These are phyloP conservation scores for Emericellopsis atlantica DNA, from an alignment of 2,329 filamentous ascomycete genomes.

Conservation along the genomic window DNA sequence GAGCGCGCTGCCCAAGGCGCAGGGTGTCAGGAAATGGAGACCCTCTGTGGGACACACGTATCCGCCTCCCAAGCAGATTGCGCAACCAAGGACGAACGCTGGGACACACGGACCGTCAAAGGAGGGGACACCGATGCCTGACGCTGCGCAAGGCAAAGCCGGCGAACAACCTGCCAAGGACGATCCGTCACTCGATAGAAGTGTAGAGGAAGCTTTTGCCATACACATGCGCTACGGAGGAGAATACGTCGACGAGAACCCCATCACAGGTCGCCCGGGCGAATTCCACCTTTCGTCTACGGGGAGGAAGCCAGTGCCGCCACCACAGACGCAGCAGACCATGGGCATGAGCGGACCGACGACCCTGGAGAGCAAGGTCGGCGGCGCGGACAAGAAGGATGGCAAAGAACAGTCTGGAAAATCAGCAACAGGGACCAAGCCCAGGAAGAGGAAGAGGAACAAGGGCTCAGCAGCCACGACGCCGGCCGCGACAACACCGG, in stretches of 20 bases:
- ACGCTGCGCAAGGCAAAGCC: constrained; percentile 8
- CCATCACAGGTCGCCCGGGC: constrained; percentile 52
- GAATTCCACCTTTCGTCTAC: constrained; percentile 53
- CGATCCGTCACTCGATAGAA: constrained; percentile 26
- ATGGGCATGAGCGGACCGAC: constrained; percentile 21
- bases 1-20: constrained; percentile 36
- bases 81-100: too few species aligned
- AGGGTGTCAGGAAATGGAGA: constrained; percentile 39
- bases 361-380: constrained; percentile 24
- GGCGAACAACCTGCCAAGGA: constrained; percentile 20
- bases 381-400: constrained; percentile 28
- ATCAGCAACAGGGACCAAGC: constrained; percentile 26
- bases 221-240: constrained; percentile 46
- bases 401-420: constrained; percentile 31
- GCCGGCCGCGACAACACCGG: constrained; percentile 12
- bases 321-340: constrained; percentile 14
- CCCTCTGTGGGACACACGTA: constrained; percentile 41
- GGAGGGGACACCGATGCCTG: constrained; percentile 34
- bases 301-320: constrained; percentile 32
- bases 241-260: constrained; percentile 56
- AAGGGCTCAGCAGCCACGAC: constrained; percentile 14
- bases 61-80: constrained; percentile 12
- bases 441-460: constrained; percentile 34
- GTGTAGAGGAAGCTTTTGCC: constrained; percentile 45
- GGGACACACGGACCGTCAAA: constrained; percentile 17